Percentiles rank a stretch among this genome's conserved stretches.
These are phyloP conservation scores for Capniomyces stellatus DNA, from an alignment of 371 early-diverging fungal genomes.

Conservation along the genomic window DNA sequence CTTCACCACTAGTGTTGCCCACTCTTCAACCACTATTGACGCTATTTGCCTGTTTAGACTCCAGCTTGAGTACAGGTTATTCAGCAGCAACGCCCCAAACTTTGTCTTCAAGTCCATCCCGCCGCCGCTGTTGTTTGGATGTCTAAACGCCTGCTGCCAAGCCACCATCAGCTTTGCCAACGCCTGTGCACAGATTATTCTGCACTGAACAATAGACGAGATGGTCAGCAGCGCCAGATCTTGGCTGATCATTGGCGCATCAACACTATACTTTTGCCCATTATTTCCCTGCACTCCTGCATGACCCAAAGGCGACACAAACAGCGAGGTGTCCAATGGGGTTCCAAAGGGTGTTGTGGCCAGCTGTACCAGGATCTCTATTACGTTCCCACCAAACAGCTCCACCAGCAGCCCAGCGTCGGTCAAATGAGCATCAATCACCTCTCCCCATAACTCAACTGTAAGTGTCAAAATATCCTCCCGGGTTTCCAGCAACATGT, in stretches of 20 bases:
- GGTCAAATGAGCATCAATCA: not conserved
- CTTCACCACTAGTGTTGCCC: constrained; percentile 38
- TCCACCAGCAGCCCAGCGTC: not conserved
- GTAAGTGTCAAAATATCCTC: constrained; percentile 46
- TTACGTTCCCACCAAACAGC: not conserved
- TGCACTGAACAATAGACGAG: constrained; percentile 61
- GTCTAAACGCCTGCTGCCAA: constrained; percentile 5
- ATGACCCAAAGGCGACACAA: constrained; percentile 12
- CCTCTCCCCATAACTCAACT: constrained; percentile 40
- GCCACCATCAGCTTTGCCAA: constrained; percentile 54
- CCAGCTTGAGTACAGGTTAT: constrained; percentile 41
- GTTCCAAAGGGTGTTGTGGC: constrained; percentile 61
- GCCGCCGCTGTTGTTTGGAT: too few relatives aligned
- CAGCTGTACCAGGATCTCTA: constrained; percentile 24
- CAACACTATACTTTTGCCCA: constrained; percentile 39
- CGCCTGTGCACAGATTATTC: constrained; percentile 56
- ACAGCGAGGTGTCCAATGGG: constrained; percentile 43
- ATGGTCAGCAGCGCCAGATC: constrained; percentile 65
- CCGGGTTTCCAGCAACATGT: constrained; percentile 61
- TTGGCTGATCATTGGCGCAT: constrained; percentile 77
- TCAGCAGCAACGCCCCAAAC: too few relatives aligned
- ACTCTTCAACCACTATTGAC: constrained; percentile 65
- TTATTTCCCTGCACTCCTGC: not conserved
- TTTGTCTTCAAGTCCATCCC: too few relatives aligned
- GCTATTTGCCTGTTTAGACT: constrained; percentile 64